Evolutionary conservation across 2,329 filamentous ascomycete species (phyloP), one percentile per base, ranked within the genome.

Genomic region (Endothia cerciana): DNA sequence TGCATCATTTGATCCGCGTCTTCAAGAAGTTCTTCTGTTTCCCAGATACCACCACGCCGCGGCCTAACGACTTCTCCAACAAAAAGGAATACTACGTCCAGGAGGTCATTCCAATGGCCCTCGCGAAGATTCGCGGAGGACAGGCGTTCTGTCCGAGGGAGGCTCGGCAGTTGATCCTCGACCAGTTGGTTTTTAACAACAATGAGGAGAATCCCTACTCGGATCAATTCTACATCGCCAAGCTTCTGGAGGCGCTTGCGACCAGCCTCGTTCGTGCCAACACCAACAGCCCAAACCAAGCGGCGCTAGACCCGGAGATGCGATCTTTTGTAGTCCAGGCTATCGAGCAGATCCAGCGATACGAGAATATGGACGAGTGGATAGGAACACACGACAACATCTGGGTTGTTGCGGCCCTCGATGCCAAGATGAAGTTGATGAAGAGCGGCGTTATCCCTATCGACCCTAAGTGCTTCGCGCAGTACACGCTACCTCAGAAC

Each of bases 161-260:
- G 62, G 93, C 93, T 5, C 91, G 94, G 65, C 86, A 87, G 47
- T 97, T 97, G 76, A 86, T 99, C 58, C 86, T 97, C 28, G 93
- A 97, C 71, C 91, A 96, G 74, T 82, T 99, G 41, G 90, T 91
- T 59, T 94, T 93, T 80, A 99, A 99, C 74, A 94, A 99, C 78
- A 99, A 99, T 74, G 89, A 91, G 2, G 90, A 91, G 67, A 99
- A 99, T 72, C 79, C 89, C 60, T 96, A 88, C 74, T 97, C 94
- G 5, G 96, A 99, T 73, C 90, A 94, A 69, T 89, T 92, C 72
- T 99, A 97, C 74, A 87, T 99, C 63, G 89, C 93, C 8, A 91
- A 85, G 28, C 83, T 99, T 30, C 91, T 99, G 10, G 81, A 83
- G 51, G 83, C 85, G 0, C 77, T 90, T 33, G 83, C 87, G 1